A percentile compares a stretch with the other conserved stretches of the same genome.
phyloP scores from a whole-genome alignment of 2,329 filamentous ascomycete genomes.

The Hypoxylon sp. region DNA sequence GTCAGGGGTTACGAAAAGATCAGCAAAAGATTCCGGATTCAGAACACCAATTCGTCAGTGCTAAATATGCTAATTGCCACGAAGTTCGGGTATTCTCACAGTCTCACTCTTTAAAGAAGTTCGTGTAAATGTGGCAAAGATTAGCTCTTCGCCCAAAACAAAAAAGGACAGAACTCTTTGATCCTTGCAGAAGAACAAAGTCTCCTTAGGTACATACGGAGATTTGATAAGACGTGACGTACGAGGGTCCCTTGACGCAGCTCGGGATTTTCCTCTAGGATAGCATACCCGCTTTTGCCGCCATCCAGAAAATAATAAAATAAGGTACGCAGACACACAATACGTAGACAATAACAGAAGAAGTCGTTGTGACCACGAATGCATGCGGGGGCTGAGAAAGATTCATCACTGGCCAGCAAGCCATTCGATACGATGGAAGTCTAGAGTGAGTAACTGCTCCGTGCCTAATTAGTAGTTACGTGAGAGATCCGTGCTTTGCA shows the following conservation, averaged over 20 bases:
- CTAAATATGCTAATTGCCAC: slow-evolving; percentile 17
- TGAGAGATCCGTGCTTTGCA: no score
- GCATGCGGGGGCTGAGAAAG: background rate
- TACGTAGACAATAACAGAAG: background rate
- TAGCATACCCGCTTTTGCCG: slow-evolving; percentile 34
- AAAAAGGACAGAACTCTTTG: background rate
- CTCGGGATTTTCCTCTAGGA: slow-evolving; percentile 19
- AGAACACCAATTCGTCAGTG: slow-evolving; percentile 9
- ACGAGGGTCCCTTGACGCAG: slow-evolving; percentile 21
- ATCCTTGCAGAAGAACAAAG: slow-evolving; percentile 12
- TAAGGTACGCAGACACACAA: slow-evolving; percentile 1
- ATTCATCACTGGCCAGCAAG: background rate
- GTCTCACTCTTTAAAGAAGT: background rate
- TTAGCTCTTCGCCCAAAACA: background rate
- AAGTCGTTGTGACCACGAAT: background rate
- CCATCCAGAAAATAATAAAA: slow-evolving; percentile 8
- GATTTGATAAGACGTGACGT: slow-evolving; percentile 40
- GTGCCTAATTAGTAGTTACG: no score
- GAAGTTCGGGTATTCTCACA: background rate
- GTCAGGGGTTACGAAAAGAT: slow-evolving; percentile 24
- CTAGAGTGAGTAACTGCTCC: background rate
- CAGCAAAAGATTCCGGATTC: slow-evolving; percentile 15
- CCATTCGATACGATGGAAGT: background rate
- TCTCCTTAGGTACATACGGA: background rate
- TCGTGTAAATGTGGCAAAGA: background rate